Conservation (phyloP, 148 eudicot species). For the Diospyros kaki region DNA sequence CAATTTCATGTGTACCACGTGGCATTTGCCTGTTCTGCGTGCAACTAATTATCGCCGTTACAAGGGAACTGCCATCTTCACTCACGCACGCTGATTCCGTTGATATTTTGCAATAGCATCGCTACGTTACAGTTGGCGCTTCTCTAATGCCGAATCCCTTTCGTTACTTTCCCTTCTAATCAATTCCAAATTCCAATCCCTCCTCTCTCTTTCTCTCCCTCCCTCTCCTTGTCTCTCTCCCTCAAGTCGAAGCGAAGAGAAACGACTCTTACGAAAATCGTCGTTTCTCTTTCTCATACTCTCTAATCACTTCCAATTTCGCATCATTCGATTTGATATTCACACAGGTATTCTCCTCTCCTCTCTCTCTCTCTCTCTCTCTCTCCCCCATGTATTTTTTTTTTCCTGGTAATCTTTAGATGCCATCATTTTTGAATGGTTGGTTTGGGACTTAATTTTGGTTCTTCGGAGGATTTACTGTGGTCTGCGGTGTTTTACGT, state of each 20-base stretch:
- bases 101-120: no score
- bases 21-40: no score
- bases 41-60: no score
- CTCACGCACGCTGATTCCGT: no score
- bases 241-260: conserved; percentile 19
- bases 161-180: not conserved
- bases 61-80: no score
- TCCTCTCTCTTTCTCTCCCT: not conserved
- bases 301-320: not conserved
- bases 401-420: not conserved
- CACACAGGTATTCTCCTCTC: conserved; percentile 2
- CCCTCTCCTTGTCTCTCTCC: not conserved
- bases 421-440: no score
- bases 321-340: not conserved
- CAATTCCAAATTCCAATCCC: not conserved
- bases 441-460: no score
- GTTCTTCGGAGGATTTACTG: not conserved
- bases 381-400: not conserved
- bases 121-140: no score
- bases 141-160: not conserved
- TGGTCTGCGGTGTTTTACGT: not conserved
- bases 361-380: not conserved
- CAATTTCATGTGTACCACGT: no score
- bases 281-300: not conserved
- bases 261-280: not conserved